Percentiles rank a stretch among this genome's conserved stretches.
Conservation (phyloP, 768 basidiomycete genomes). For the Auricularia cornea region DNA sequence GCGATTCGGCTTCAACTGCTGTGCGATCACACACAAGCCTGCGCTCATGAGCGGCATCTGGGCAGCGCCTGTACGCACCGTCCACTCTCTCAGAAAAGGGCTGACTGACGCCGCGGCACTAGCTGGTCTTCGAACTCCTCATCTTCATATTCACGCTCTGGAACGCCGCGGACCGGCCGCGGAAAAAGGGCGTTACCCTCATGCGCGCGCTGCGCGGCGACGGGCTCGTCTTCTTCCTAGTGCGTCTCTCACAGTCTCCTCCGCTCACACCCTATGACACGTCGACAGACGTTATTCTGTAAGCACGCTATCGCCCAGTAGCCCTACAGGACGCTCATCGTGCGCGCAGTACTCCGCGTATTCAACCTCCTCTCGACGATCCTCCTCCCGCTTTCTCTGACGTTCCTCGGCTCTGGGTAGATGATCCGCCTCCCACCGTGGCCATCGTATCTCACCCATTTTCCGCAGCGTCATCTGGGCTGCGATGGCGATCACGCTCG, state of each 20-base stretch:
- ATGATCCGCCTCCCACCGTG: neutral
- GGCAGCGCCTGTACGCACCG: neutral
- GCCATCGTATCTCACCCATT: neutral
- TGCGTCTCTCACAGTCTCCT: neutral
- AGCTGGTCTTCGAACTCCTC: slow-evolving; percentile 29
- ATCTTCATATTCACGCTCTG: slow-evolving; percentile 25
- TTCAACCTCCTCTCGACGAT: neutral
- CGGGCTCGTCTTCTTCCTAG: neutral
- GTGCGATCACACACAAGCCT: neutral
- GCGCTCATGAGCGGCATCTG: neutral
- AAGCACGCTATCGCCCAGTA: neutral
- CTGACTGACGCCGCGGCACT: no score
- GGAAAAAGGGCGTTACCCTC: slow-evolving; percentile 2
- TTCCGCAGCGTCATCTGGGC: neutral
- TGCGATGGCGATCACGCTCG: neutral
- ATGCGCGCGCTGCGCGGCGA: neutral
- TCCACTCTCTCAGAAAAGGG: no score
- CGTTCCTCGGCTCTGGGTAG: neutral
- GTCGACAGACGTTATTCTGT: neutral
- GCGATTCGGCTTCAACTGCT: neutral
- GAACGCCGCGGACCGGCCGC: slow-evolving; percentile 30
- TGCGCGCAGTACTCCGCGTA: neutral
- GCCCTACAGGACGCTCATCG: neutral
- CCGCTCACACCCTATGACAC: no score
- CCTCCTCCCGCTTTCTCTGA: neutral